phyloP scores from a whole-genome alignment of 495 filamentous ascomycete species.

The Opeltia flavorubescens region DNA sequence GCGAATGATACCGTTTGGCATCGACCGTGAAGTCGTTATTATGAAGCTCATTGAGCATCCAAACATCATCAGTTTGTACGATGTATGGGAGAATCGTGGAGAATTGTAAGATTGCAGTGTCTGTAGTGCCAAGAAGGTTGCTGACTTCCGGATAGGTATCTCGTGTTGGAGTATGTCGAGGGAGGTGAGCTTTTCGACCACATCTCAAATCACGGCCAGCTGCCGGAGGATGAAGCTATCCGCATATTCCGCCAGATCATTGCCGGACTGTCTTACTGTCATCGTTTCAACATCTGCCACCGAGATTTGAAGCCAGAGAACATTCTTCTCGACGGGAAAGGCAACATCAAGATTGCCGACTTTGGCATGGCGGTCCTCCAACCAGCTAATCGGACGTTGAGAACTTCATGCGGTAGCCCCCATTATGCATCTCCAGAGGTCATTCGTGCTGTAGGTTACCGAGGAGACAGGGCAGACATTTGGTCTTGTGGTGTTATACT shows the following conservation, averaged over 20 bases:
- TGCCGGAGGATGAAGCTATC: slow-evolving; percentile 67
- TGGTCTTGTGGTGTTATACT: slow-evolving; percentile 94
- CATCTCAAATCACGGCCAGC: slow-evolving; percentile 48
- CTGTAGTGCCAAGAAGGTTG: neutral
- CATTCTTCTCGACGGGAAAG: slow-evolving; percentile 61
- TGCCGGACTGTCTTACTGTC: slow-evolving; percentile 80
- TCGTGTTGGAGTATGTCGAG: slow-evolving; percentile 92
- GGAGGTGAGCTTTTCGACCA: slow-evolving; percentile 83
- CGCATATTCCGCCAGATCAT: slow-evolving; percentile 86
- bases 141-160: slow-evolving; percentile 45
- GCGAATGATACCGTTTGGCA: slow-evolving; percentile 63
- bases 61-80: slow-evolving; percentile 79
- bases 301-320: slow-evolving; percentile 97
- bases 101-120: slow-evolving; percentile 56
- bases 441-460: slow-evolving; percentile 54
- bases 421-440: slow-evolving; percentile 94
- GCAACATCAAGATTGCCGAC: slow-evolving; percentile 81
- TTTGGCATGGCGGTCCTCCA: slow-evolving; percentile 97
- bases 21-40: slow-evolving; percentile 87
- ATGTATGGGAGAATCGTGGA: slow-evolving; percentile 90
- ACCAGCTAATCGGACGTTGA: slow-evolving; percentile 57
- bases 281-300: slow-evolving; percentile 87
- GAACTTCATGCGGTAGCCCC: slow-evolving; percentile 86
- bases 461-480: slow-evolving; percentile 72
- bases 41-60: slow-evolving; percentile 92